Evolutionary conservation across 2,329 filamentous ascomycete species (phyloP), one percentile per base, ranked within the genome.

Genomic region (Alternaria metachromatica): DNA sequence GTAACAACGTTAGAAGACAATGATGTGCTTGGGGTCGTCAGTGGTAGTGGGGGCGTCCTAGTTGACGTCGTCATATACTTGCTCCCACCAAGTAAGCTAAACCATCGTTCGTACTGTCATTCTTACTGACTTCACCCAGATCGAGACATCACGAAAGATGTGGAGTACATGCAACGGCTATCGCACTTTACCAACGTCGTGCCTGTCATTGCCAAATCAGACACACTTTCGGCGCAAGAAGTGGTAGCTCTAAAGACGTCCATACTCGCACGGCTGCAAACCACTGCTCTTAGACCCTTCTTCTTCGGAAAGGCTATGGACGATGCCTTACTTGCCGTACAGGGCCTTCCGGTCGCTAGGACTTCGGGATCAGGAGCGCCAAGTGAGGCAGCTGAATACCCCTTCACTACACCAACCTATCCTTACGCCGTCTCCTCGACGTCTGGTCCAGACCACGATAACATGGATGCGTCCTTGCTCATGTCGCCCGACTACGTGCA

Each of bases 401-500:
- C 76, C 7, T 77, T 79, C 44, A 64, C 66, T 15, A 69, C 67
- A n/a, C 72, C 77, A 20, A 80, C 77, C 11, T 72, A 82, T 82
- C 62, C 88, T 90, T 96, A 92, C 75, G 89, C 92, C 1, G 86
- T 97, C 20, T 97, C 95, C 2, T 96, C 92, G 20, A 87, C 87
- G 12, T 84, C 87, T 23, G 88, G 87, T 2, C 87, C 87, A 21
- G 93, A 97, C 72, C 83, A 89, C 64, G 93, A 97, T 43, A 89
- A 87, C 46, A 96, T 98, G 90, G 95, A 98, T 77, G 95, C 94
- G 18, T 97, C 93, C 73, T 84, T 97, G 0, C 86, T 98, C 18
- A 98, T 98, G 95, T 94, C 90, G 60, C 90, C 94, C 1, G 92
- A 96, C 72, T 98, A 97, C 76, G 84, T 96, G 13, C 90, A 93